Base-by-base conservation (phyloP, 148 eudicot genomes). In the Euryodendron excelsum region DNA sequence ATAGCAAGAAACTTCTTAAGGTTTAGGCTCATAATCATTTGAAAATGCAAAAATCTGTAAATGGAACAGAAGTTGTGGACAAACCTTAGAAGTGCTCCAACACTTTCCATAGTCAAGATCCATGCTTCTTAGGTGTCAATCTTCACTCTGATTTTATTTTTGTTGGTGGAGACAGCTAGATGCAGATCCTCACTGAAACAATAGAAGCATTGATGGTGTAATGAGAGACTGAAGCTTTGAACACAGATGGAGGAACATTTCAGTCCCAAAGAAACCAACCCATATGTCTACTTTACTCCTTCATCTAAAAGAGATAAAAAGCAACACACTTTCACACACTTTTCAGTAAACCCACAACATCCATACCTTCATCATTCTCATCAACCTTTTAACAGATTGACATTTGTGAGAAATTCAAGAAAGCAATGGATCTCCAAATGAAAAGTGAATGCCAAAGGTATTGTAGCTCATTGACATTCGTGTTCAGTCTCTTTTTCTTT, bases 61-160 rank as follows among this genome's bases (percentile, higher is more conserved):
- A 12, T 52, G 65, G 61, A 1, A 13, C 66, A n/a, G 0, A 68
- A 52, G 31, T 66, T 34, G 66, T 25, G 33, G 15, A 56, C 85
- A 21, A 74, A 93, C 97, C 95, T 88, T 86, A 44, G 84, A 73
- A 80, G 83, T 76, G 69, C 84, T 80, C 90, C 89, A 88, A 73
- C 91, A 86, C 68, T 83, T 90, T 15, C 80, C 81, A 74, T 82
- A 73, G 34, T 31, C 82, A 75, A 72, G 74, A 88, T 85, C 92
- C 97, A 93, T 91, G 31, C 39, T 78, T 20, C 72, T 77, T 69
- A 74, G 30, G 73, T 58, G 27, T 81, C 73, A 50, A 71, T 70
- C 64, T 77, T 73, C 62, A 62, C 60, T 60, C 71, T 72, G 39
- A n/a, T 8, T 52, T 52, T 45, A 14, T 3, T 64, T 69, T 47